phyloP scores from a whole-genome alignment of 768 basidiomycete genomes.

The Suillus spraguei region DNA sequence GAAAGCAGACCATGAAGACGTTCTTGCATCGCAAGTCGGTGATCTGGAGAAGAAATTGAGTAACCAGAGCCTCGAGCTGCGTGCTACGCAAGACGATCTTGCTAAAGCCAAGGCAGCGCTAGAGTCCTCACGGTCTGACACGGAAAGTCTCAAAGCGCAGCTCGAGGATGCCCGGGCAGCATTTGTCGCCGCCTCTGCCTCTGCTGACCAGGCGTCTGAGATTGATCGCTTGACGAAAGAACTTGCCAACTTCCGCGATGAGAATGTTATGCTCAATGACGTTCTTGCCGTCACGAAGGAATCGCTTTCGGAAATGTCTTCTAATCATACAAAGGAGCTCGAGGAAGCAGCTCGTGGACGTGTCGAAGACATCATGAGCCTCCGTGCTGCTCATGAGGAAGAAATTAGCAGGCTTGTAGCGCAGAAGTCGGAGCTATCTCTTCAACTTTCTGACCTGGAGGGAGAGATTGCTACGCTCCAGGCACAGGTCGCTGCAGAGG shows the following conservation, averaged over 20 bases:
- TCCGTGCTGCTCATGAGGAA: constrained; percentile 59
- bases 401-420: constrained; percentile 57
- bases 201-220: constrained; percentile 55
- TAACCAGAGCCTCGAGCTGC: constrained; percentile 69
- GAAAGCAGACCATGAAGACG: constrained; percentile 63
- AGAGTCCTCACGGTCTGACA: constrained; percentile 53
- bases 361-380: constrained; percentile 68
- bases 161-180: constrained; percentile 62
- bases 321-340: constrained; percentile 71
- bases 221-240: constrained; percentile 59
- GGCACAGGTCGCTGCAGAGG: constrained; percentile 50
- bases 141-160: constrained; percentile 59
- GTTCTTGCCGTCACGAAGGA: constrained; percentile 69
- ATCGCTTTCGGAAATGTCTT: constrained; percentile 69
- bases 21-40: constrained; percentile 57
- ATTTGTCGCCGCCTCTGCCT: constrained; percentile 41
- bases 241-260: constrained; percentile 65
- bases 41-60: constrained; percentile 64
- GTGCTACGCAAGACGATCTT: constrained; percentile 85
- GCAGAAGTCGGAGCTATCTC: constrained; percentile 64
- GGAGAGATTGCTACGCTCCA: constrained; percentile 71
- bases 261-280: constrained; percentile 65
- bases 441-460: constrained; percentile 72
- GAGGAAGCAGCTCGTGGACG: constrained; percentile 73
- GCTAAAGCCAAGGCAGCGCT: constrained; percentile 68